phyloP scores from a whole-genome alignment of 164 flowering plant genomes.

The Vitis rotundifolia region DNA sequence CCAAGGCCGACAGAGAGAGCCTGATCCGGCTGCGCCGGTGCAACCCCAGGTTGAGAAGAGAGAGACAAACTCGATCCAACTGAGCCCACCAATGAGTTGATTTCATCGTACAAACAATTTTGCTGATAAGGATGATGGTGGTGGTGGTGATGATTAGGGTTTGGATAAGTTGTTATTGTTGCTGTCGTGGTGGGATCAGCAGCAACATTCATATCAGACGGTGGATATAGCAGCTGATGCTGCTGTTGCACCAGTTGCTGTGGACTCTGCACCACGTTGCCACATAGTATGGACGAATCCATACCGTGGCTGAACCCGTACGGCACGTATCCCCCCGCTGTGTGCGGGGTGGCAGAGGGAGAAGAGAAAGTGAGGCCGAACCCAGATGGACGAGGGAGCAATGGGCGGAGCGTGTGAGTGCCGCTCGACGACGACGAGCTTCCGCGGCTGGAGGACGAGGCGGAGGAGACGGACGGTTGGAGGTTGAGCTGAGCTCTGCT shows the following conservation, averaged over 20 bases:
- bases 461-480: slow-evolving; percentile 42
- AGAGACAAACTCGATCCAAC: slow-evolving; percentile 45
- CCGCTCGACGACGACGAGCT: slow-evolving; percentile 40
- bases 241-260: slow-evolving; percentile 4
- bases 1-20: slow-evolving; percentile 20
- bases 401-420: slow-evolving; percentile 52
- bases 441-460: slow-evolving; percentile 17
- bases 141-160: slow-evolving; percentile 4
- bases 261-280: slow-evolving; percentile 13
- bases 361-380: slow-evolving; percentile 26
- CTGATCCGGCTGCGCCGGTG: slow-evolving; percentile 29
- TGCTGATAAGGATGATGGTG: slow-evolving; percentile 1
- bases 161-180: slow-evolving; percentile 13
- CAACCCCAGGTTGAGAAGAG: slow-evolving; percentile 10
- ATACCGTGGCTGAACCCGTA: slow-evolving; percentile 20
- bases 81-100: slow-evolving; percentile 41
- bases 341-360: slow-evolving; percentile 6
- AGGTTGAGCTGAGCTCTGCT: slow-evolving; percentile 89
- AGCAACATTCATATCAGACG: slow-evolving; percentile 1
- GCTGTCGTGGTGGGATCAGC: not conserved
- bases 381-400: slow-evolving; percentile 67
- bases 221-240: slow-evolving; percentile 1
- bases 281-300: slow-evolving; percentile 22
- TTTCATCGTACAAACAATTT: slow-evolving; percentile 32
- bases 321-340: slow-evolving; percentile 7